Conservation (phyloP, 768 basidiomycete genomes). For the Termitomyces heimii region DNA sequence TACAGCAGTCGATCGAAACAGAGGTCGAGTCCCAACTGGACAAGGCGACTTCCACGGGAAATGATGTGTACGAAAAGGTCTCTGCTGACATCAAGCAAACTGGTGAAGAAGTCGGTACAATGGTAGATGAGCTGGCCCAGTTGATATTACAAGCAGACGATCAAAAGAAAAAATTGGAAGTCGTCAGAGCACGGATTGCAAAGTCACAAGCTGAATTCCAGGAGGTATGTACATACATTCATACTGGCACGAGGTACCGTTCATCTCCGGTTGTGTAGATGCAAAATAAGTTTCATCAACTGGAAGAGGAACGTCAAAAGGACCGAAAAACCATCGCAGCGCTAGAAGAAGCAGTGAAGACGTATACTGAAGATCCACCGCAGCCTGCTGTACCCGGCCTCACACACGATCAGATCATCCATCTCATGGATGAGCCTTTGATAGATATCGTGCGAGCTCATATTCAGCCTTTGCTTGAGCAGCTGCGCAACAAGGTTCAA, state of each 20-base stretch:
- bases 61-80: background rate
- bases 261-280: conserved; percentile 10
- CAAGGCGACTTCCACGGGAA: background rate
- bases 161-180: conserved; percentile 5
- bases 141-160: conserved; percentile 11
- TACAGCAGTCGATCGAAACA: conserved; percentile 15
- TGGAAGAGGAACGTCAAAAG: conserved; percentile 10
- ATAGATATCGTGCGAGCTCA: conserved; percentile 16
- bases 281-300: conserved; percentile 13
- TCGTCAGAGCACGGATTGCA: conserved; percentile 1
- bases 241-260: background rate
- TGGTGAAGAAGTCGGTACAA: conserved; percentile 15
- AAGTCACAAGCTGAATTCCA: conserved; percentile 6
- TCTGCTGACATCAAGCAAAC: conserved; percentile 12
- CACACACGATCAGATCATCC: conserved; percentile 18
- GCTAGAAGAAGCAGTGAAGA: conserved; percentile 18
- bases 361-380: conserved; percentile 14
- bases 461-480: conserved; percentile 18
- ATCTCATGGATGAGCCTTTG: conserved; percentile 19
- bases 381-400: conserved; percentile 12
- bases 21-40: conserved; percentile 15
- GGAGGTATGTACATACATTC: conserved; percentile 3
- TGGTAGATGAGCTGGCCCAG: conserved; percentile 15
- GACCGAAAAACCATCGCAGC: conserved; percentile 18
- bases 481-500: conserved; percentile 16